Base-by-base conservation (phyloP, 441 rosid genomes). In the Mallotus japonicus region DNA sequence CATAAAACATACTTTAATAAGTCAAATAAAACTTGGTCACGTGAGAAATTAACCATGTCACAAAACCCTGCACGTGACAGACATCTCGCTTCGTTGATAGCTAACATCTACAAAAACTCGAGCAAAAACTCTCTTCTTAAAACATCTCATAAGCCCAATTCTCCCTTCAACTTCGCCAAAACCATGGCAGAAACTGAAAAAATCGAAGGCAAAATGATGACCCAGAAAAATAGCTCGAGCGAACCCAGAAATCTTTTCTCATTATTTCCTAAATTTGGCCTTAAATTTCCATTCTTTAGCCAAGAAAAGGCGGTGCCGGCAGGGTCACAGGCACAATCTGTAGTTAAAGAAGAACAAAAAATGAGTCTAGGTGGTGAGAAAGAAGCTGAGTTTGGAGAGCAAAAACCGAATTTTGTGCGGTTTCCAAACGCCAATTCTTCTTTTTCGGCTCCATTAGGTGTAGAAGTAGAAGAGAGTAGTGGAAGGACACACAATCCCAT, bases 401-500 rank as follows among this genome's bases (percentile, higher is more conserved):
- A 15, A 73, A 84, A 78, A 24, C 77, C 83, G 11, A 78, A 72
- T 42, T 22, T 69, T 19, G 86, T 79, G n/a, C 76, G 70, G 53
- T 87, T 87, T 58, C 82, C 86, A 37, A 79, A 74, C 28, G 81
- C 74, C 57, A 64, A 75, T 65, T 78, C 76, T 70, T 79, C 77
- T 22, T 6, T 62, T 57, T 54, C 83, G 7, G 78, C 84, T 37
- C 81, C 91, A 1, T 58, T 90, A 40, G 87, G 84, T 68, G 6
- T 80, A 14, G 89, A 92, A 79, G 85, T 78, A 7, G 89, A 87
- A 71, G 87, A 79, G 64, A 77, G 81, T 63, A 64, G 88, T 56
- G 89, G 92, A 44, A 90, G 76, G 82, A 87, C 98, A 77, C 87
- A 93, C 24, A 92, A 92, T 64, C 89, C 92, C 57, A 47, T 87